A percentile compares a stretch with the other conserved stretches of the same genome.
phyloP scores from a whole-genome alignment of 2,329 filamentous ascomycete species.

The Aspergillus pseudoviridinutans region DNA sequence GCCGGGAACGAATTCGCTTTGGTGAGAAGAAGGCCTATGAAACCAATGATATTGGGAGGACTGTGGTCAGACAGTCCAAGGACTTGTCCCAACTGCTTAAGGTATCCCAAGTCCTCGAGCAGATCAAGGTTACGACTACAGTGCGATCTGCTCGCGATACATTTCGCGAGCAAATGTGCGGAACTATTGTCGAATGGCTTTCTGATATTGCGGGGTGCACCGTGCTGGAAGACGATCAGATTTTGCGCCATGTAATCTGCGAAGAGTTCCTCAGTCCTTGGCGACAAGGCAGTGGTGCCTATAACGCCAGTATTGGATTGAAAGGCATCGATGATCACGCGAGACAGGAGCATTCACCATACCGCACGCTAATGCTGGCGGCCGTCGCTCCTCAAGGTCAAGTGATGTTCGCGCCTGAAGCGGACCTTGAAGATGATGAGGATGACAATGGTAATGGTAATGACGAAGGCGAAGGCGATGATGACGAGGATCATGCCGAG shows the following conservation, averaged over 20 bases:
- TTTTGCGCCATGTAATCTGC: slow-evolving; percentile 78
- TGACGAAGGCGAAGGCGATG: slow-evolving; percentile 47
- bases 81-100: slow-evolving; percentile 69
- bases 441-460: slow-evolving; percentile 34
- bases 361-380: slow-evolving; percentile 35
- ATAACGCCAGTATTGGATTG: slow-evolving; percentile 71
- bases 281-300: slow-evolving; percentile 78
- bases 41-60: slow-evolving; percentile 82
- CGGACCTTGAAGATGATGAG: slow-evolving; percentile 36
- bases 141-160: slow-evolving; percentile 91
- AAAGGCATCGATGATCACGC: slow-evolving; percentile 81
- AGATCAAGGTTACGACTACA: slow-evolving; percentile 94
- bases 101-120: slow-evolving; percentile 83
- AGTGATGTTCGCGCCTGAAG: slow-evolving; percentile 45
- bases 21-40: slow-evolving; percentile 76
- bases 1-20: slow-evolving; percentile 65
- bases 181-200: slow-evolving; percentile 95
- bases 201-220: slow-evolving; percentile 86
- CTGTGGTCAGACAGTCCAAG: slow-evolving; percentile 71
- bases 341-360: slow-evolving; percentile 50
- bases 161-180: slow-evolving; percentile 97
- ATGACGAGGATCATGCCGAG: slow-evolving; percentile 45
- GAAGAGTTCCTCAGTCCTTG: slow-evolving; percentile 87
- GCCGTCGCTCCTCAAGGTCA: slow-evolving; percentile 40
- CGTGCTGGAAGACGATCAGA: slow-evolving; percentile 72